These are phyloP conservation scores for Ilyonectria sp. DNA, from an alignment of 2,329 filamentous ascomycete species.

Conservation along the genomic window DNA sequence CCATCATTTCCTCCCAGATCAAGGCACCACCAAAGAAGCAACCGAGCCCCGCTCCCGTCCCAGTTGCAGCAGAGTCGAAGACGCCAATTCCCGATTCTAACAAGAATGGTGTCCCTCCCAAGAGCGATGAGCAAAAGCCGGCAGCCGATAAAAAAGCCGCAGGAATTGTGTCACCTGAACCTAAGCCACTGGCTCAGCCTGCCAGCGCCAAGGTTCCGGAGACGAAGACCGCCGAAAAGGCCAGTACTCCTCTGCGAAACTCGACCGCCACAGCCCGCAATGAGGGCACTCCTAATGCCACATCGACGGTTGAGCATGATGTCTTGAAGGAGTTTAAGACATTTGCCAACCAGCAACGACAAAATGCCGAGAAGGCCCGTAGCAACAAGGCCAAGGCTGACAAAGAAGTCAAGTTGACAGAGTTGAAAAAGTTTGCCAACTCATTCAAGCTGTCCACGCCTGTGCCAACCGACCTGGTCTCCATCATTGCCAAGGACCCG, in stretches of 20 bases:
- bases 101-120: conserved; percentile 51
- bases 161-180: conserved; percentile 40
- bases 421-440: conserved; percentile 94
- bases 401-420: conserved; percentile 92
- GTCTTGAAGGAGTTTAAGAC: conserved; percentile 75
- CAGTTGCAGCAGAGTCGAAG: conserved; percentile 45
- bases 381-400: conserved; percentile 77
- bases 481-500: conserved; percentile 97
- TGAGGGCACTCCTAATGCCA: conserved; percentile 65
- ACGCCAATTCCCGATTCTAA: conserved; percentile 41
- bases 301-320: conserved; percentile 73
- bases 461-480: conserved; percentile 91
- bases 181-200: conserved; percentile 52
- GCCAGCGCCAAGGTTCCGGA: conserved; percentile 52
- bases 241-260: conserved; percentile 46
- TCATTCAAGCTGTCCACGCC: conserved; percentile 96
- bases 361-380: conserved; percentile 69
- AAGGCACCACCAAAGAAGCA: conserved; percentile 62
- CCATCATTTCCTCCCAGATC: conserved; percentile 91
- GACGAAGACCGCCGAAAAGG: conserved; percentile 48
- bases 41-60: conserved; percentile 34
- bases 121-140: conserved; percentile 47
- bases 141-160: conserved; percentile 49
- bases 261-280: conserved; percentile 59
- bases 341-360: conserved; percentile 72